A percentile compares a stretch with the other conserved stretches of the same genome.
Conservation (phyloP, 768 basidiomycete species). For the Lactarius hengduanensis region DNA sequence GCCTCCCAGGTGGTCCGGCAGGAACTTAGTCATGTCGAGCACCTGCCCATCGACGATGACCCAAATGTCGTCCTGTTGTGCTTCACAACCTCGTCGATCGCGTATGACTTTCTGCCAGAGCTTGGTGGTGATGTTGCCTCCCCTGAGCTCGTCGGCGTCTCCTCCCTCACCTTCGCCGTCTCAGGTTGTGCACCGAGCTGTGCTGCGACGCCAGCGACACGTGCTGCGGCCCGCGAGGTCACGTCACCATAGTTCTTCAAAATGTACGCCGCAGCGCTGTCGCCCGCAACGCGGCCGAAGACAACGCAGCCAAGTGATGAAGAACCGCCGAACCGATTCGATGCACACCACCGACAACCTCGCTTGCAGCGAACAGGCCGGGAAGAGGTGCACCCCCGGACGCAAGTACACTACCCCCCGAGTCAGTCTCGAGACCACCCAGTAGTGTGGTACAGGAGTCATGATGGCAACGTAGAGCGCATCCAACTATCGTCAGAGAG, state of each 20-base stretch:
- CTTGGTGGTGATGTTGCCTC: slow-evolving; percentile 31
- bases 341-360: slow-evolving; percentile 96
- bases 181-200: slow-evolving; percentile 55
- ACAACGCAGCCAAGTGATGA: slow-evolving; percentile 96
- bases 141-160: slow-evolving; percentile 13
- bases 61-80: slow-evolving; percentile 95
- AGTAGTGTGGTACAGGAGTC: slow-evolving; percentile 98
- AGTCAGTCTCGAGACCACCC: slow-evolving; percentile 96
- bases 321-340: slow-evolving; percentile 93
- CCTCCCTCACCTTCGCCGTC: slow-evolving; percentile 15
- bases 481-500: slow-evolving; percentile 80
- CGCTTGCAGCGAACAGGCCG: slow-evolving; percentile 93
- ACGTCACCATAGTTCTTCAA: slow-evolving; percentile 66
- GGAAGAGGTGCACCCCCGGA: slow-evolving; percentile 72
- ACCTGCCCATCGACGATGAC: slow-evolving; percentile 90
- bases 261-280: slow-evolving; percentile 86
- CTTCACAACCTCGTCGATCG: slow-evolving; percentile 73
- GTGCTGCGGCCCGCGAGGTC: slow-evolving; percentile 74
- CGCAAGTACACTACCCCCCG: slow-evolving; percentile 78
- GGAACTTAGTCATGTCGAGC: slow-evolving; percentile 81
- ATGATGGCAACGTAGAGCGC: slow-evolving; percentile 93
- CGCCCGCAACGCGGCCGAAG: slow-evolving; percentile 93
- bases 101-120: slow-evolving; percentile 38
- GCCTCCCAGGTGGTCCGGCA: slow-evolving; percentile 88
- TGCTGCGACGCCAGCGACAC: slow-evolving; percentile 72